phyloP scores from a whole-genome alignment of 192 early-diverging fungal genomes.

The Coemansia sp. region DNA sequence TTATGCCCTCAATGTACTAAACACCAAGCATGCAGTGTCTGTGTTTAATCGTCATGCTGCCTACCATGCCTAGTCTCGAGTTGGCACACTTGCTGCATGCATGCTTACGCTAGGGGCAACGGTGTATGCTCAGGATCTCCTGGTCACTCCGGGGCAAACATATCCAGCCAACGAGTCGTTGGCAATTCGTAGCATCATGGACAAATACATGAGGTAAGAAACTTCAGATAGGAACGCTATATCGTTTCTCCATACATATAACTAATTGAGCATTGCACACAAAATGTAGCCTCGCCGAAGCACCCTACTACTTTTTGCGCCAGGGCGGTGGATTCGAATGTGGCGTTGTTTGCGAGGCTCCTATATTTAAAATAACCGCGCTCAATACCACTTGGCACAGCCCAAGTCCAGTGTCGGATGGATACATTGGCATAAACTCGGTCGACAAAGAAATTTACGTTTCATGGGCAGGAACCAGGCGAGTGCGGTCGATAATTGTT shows the following conservation, averaged over 20 bases:
- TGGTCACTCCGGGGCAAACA: slow-evolving; percentile 43
- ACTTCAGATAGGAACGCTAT: no score
- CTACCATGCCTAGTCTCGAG: neutral
- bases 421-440: slow-evolving; percentile 39
- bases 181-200: slow-evolving; percentile 35
- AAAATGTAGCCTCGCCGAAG: slow-evolving; percentile 41
- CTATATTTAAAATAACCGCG: slow-evolving; percentile 10
- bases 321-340: slow-evolving; percentile 46
- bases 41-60: no score
- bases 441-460: slow-evolving; percentile 50
- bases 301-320: slow-evolving; percentile 41
- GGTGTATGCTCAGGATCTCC: slow-evolving; percentile 29
- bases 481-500: slow-evolving; percentile 37
- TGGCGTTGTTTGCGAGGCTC: slow-evolving; percentile 23
- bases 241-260: neutral
- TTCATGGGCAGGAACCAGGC: slow-evolving; percentile 48
- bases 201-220: slow-evolving; percentile 57
- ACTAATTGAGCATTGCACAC: neutral
- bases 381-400: slow-evolving; percentile 56
- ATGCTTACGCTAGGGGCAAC: neutral
- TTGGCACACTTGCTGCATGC: neutral
- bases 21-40: no score
- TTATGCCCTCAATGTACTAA: neutral
- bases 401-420: slow-evolving; percentile 47
- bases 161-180: slow-evolving; percentile 36